Evolutionary conservation across 768 basidiomycete species (phyloP).

Genomic region (Pisolithus tinctorius): DNA sequence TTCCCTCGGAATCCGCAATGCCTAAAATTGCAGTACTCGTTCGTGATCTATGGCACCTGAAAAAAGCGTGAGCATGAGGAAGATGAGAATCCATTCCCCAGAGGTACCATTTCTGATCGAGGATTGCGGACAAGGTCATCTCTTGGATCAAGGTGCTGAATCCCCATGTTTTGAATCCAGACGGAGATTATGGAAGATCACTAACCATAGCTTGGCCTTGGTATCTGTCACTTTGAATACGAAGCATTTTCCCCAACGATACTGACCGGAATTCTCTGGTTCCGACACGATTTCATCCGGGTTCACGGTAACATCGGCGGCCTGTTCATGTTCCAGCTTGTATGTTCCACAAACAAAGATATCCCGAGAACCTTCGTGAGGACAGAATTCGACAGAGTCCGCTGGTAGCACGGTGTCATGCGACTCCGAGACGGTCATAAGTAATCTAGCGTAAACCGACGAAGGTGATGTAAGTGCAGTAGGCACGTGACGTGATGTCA

Average conservation of each 20-base stretch:
- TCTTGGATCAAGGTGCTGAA: constrained; percentile 56
- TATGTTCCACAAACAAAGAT: constrained; percentile 91
- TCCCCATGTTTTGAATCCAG: background rate
- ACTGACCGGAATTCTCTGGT: constrained; percentile 23
- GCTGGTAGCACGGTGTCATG: constrained; percentile 78
- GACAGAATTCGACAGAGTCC: constrained; percentile 90
- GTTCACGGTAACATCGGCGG: constrained; percentile 4
- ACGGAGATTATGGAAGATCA: background rate
- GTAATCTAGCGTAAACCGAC: background rate
- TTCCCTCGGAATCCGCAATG: constrained; percentile 83
- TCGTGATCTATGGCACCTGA: constrained; percentile 53
- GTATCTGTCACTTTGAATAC: constrained; percentile 45
- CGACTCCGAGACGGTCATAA: background rate
- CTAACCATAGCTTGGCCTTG: constrained; percentile 32
- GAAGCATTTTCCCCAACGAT: constrained; percentile 66
- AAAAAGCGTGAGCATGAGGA: constrained; percentile 4
- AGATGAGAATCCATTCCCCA: background rate
- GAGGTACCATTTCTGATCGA: constrained; percentile 92
- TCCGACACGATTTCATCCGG: background rate
- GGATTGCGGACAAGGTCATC: constrained; percentile 70
- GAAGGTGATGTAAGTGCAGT: background rate
- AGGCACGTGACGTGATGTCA: background rate
- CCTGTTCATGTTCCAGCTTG: constrained; percentile 51
- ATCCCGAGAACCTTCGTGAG: constrained; percentile 47
- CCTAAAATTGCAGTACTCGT: constrained; percentile 47